Conservation (phyloP, 805 yeast genomes). For the Pichia heedii region DNA sequence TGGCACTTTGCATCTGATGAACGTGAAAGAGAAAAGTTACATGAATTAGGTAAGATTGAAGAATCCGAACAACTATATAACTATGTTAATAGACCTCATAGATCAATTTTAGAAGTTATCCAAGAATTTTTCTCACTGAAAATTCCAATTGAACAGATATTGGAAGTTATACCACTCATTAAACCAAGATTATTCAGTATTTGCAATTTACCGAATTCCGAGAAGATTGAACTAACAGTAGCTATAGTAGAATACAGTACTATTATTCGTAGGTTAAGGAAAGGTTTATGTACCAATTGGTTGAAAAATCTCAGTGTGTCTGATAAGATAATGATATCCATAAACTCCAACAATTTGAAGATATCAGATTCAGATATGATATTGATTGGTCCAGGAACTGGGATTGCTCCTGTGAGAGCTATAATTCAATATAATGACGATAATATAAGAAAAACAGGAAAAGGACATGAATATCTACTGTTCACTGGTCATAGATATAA, state of each 20-base stretch:
- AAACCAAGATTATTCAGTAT: constrained; percentile 81
- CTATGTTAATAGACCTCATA: constrained; percentile 87
- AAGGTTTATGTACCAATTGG: constrained; percentile 80
- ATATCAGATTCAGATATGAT: constrained; percentile 32
- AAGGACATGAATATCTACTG: constrained; percentile 32
- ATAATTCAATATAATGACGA: constrained; percentile 37
- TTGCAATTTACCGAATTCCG: constrained; percentile 40
- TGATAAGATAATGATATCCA: constrained; percentile 43
- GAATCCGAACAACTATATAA: constrained; percentile 78
- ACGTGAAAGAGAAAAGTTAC: constrained; percentile 65
- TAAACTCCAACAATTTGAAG: constrained; percentile 38
- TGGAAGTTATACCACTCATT: constrained; percentile 71
- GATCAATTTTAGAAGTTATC: constrained; percentile 78
- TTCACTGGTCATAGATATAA: constrained; percentile 70
- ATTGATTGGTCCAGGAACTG: constrained; percentile 90
- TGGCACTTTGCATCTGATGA: constrained; percentile 72
- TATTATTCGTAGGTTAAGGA: constrained; percentile 60
- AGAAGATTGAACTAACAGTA: constrained; percentile 54
- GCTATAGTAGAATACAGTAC: constrained; percentile 88
- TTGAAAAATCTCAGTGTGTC: constrained; percentile 40
- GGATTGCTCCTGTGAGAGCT: constrained; percentile 86
- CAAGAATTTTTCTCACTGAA: constrained; percentile 69
- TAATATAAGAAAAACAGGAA: constrained; percentile 4
- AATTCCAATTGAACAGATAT: constrained; percentile 66
- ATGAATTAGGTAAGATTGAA: constrained; percentile 62